Evolutionary conservation across 805 yeast species (phyloP).

Genomic region (Yarrowia alimentaria): DNA sequence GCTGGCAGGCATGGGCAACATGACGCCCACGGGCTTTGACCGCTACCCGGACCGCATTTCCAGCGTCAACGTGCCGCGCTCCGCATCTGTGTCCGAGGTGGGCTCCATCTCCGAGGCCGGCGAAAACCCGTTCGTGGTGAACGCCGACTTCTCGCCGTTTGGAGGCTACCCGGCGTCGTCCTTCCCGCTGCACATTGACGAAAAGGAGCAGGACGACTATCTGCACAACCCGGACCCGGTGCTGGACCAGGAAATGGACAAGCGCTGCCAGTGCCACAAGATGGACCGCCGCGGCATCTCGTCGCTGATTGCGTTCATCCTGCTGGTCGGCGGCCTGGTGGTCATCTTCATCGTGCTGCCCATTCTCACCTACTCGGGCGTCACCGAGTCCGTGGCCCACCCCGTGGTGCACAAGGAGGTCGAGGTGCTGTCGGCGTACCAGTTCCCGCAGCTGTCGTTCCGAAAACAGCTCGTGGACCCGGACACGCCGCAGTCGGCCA

Average conservation of each 20-base stretch:
- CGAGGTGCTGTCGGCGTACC: constrained; percentile 53
- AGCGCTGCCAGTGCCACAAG: constrained; percentile 37
- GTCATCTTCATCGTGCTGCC: constrained; percentile 79
- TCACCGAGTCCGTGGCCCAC: constrained; percentile 47
- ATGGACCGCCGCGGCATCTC: constrained; percentile 42
- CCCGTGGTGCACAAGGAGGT: constrained; percentile 27
- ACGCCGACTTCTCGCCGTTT: constrained; percentile 62
- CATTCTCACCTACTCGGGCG: constrained; percentile 78
- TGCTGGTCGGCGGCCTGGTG: constrained; percentile 58
- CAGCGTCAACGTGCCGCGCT: constrained; percentile 31
- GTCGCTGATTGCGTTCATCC: constrained; percentile 44
- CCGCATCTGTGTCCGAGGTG: constrained; percentile 16
- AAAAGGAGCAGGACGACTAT: constrained; percentile 92
- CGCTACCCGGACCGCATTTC: constrained; percentile 40
- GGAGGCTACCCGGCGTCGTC: constrained; percentile 95
- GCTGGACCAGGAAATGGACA: constrained; percentile 79
- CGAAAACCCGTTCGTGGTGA: constrained; percentile 38
- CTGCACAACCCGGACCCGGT: constrained; percentile 95
- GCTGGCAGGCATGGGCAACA: constrained; percentile 28
- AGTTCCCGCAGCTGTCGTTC: constrained; percentile 59
- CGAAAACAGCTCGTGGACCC: constrained; percentile 64
- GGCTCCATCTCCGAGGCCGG: constrained; percentile 26
- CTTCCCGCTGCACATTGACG: constrained; percentile 87
- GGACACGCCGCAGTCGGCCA: constrained; percentile 61
- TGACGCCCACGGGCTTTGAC: constrained; percentile 39